Conservation (phyloP, 1,139 yeast genomes). For the Dujonia santamariae region DNA sequence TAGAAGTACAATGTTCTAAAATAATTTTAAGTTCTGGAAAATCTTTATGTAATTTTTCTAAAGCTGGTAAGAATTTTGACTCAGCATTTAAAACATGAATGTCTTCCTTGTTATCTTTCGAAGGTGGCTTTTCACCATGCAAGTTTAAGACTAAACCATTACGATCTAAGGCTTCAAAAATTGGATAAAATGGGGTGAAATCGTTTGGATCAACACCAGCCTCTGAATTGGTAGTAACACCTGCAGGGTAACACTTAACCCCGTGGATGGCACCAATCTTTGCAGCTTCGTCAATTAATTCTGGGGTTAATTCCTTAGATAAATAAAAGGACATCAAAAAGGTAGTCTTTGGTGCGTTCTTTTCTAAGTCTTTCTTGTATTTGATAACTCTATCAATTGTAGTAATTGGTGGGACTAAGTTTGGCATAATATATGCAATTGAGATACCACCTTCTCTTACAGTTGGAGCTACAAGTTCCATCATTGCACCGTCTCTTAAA, state of each 20-base stretch:
- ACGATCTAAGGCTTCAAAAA: conserved; percentile 83
- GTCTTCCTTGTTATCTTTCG: conserved; percentile 44
- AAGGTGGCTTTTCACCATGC: conserved; percentile 93
- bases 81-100: conserved; percentile 94
- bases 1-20: conserved; percentile 93
- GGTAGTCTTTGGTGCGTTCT: conserved; percentile 77
- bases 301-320: conserved; percentile 77
- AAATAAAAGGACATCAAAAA: conserved; percentile 90
- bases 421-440: conserved; percentile 94
- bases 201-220: conserved; percentile 96
- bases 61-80: conserved; percentile 88
- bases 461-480: conserved; percentile 87
- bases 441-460: conserved; percentile 88
- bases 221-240: conserved; percentile 92
- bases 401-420: conserved; percentile 87
- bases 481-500: conserved; percentile 89
- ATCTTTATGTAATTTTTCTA: conserved; percentile 68
- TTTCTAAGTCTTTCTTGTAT: conserved; percentile 63
- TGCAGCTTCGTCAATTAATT: conserved; percentile 79
- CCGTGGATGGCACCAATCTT: conserved; percentile 68
- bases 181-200: conserved; percentile 81
- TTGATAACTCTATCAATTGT: conserved; percentile 70
- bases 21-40: conserved; percentile 88
- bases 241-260: conserved; percentile 96
- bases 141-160: conserved; percentile 75